Evolutionary conservation across 2,329 filamentous ascomycete species (phyloP), one percentile per base, ranked within the genome.

Genomic region (Neospermospora avenae): DNA sequence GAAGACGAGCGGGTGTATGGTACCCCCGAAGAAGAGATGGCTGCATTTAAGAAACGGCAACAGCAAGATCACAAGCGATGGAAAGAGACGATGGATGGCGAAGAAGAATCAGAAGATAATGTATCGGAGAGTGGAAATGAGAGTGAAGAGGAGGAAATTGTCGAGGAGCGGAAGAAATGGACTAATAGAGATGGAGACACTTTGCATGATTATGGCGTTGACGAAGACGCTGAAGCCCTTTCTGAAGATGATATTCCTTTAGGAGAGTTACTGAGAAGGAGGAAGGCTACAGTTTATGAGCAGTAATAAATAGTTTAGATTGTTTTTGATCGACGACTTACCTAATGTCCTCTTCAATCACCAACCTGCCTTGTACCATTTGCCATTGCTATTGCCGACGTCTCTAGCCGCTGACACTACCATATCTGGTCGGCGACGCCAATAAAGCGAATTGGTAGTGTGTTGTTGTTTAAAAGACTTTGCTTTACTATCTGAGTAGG

Each of bases 191-290:
- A 93, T 55, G 90, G 90, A 1, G 89, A 93, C 70, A 78, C 84
- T 35, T 74, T 95, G 53, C 79, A 82, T 44, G 90, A 95, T 68
- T 95, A 87, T 69, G 90, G 90, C 1, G 89, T 95, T 0, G 90
- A 93, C 67, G 88, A 91, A 68, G 88, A 90, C 14, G 82, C 81
- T 0, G 87, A 91, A 62, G 78, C 81, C 49, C 18, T 72, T 28
- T 80, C 81, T 64, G 82, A 85, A 61, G 85, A 85, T 63, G 85
- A 92, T 67, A 75, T 93, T 14, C 90, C 89, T 0, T 74, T 93
- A 42, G 85, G 83, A 3, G 85, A 91, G 70, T 68, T 93, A 14
- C 74, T 92, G 46, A 77, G 83, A 51, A 77, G 85, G 64, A 76
- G 85, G 63, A 83, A 77, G 58, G 49, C 49, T n/a, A 53, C 49